Base-by-base conservation (phyloP, 2,329 filamentous ascomycete species). In the Pseudocercospora crystallina region DNA sequence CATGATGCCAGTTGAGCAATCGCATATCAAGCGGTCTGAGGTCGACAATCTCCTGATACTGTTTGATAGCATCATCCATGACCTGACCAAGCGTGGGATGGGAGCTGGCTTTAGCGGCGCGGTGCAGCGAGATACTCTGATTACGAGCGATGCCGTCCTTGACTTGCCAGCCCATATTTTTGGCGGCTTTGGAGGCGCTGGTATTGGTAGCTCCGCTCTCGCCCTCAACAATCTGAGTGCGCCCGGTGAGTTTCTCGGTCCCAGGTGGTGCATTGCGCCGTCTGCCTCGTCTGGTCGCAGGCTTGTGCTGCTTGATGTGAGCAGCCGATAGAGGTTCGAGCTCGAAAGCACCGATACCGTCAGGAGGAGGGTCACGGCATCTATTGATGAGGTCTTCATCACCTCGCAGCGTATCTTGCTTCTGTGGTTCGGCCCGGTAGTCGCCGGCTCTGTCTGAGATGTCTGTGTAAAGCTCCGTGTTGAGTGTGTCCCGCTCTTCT, bases 1-100 rank as follows among this genome's bases (percentile, higher is more conserved):
- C 95, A 69, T 96, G 87, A 70, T 99, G 95, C 94, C 94, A 99
- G 65, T 96, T 99, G 64, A 97, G 80, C 12, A 99, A 77, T 39
- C 94, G 83, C 70, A 95, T 85, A 64, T 99, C 94, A 65, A 90
- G 88, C 1, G 91, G 82, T 11, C 84, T 89, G 45, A 99, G 74
- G 51, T 95, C 86, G 26, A 97, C 80, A 42, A 99, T 80, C 30
- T 81, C 78, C 63, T 88, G 86, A 67, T 96, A 99, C 68, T 97
- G 91, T 13, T 80, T 80, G 53, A 99, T 85, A n/a, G 90, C 89
- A 58, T 90, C 85, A 64, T 99, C 90, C 75, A 97, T 87, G 2
- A 95, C 87, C n/a, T 86, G 86, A 1, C 94, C 94, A 9, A 99
- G 76, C 0, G 89, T 95, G 17, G 91, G 87, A 44, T 80, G 77